Percentiles rank a stretch among this genome's conserved stretches.
Evolutionary conservation across 768 basidiomycete genomes (phyloP).

Genomic region (Mycena leptocephala): DNA sequence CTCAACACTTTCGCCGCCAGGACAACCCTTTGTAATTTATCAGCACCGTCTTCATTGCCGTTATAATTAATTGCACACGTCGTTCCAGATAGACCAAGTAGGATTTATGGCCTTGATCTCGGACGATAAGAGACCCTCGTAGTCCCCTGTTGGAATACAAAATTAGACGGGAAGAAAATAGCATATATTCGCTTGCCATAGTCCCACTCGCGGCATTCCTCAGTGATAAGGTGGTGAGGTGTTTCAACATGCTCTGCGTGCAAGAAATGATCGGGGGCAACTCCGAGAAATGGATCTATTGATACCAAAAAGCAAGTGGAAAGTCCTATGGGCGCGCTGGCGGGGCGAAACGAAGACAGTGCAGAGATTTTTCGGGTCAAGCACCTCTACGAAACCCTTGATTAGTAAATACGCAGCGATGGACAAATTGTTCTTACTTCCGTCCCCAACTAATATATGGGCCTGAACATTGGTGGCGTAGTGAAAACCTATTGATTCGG

Average conservation of each 20-base stretch:
- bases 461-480: no score
- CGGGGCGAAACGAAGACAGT: conserved; percentile 91
- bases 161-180: background rate
- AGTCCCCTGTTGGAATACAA: conserved; percentile 69
- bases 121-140: conserved; percentile 86
- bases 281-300: background rate
- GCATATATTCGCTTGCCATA: conserved; percentile 63
- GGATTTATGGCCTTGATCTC: conserved; percentile 79
- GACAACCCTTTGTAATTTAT: conserved; percentile 69
- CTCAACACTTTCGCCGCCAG: conserved; percentile 88
- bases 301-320: conserved; percentile 79
- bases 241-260: conserved; percentile 51
- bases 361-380: conserved; percentile 87
- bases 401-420: conserved; percentile 1
- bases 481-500: no score
- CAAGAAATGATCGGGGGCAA: background rate
- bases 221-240: conserved; percentile 73
- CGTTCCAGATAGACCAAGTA: conserved; percentile 88
- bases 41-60: background rate
- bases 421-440: conserved; percentile 67
- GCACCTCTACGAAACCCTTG: conserved; percentile 62
- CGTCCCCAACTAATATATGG: conserved; percentile 78
- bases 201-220: conserved; percentile 89
- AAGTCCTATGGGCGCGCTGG: conserved; percentile 87
- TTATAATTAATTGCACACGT: conserved; percentile 69